Conservation (phyloP, 2,329 filamentous ascomycete genomes). For the Fusarium graminum region DNA sequence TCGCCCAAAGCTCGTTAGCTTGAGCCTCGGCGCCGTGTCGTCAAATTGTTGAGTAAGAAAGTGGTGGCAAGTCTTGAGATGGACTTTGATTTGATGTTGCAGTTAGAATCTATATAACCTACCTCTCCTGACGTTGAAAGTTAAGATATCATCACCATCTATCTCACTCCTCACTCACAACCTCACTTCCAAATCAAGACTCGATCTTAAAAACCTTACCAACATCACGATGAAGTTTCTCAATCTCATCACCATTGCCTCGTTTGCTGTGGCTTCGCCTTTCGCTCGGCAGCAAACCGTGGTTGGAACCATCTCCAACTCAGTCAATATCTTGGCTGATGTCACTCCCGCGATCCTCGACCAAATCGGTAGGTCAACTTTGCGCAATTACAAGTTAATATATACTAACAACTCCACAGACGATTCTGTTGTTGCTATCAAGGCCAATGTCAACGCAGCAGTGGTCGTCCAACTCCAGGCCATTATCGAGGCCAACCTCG, state of each 20-base stretch:
- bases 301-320: slow-evolving; percentile 7
- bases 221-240: slow-evolving; percentile 36
- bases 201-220: not conserved
- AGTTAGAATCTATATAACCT: slow-evolving; percentile 28
- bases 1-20: slow-evolving; percentile 13
- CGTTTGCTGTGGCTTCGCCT: slow-evolving; percentile 29
- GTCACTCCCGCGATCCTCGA: not conserved
- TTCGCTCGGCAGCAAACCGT: slow-evolving; percentile 23
- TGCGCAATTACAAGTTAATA: rapidly evolving
- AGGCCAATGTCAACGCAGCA: not conserved
- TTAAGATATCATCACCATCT: not conserved
- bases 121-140: not conserved
- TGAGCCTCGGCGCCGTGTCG: not conserved
- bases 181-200: not conserved
- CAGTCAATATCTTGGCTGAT: not conserved
- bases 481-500: not conserved
- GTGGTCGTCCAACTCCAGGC: not conserved
- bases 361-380: slow-evolving; percentile 12
- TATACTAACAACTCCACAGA: slow-evolving; percentile 2
- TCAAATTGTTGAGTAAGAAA: not conserved
- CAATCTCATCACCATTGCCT: slow-evolving; percentile 23
- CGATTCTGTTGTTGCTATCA: not conserved
- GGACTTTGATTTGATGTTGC: not conserved
- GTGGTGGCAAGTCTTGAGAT: slow-evolving; percentile 4
- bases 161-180: slow-evolving; percentile 8